Conservation (phyloP, 768 basidiomycete genomes). For the Postia placenta region DNA sequence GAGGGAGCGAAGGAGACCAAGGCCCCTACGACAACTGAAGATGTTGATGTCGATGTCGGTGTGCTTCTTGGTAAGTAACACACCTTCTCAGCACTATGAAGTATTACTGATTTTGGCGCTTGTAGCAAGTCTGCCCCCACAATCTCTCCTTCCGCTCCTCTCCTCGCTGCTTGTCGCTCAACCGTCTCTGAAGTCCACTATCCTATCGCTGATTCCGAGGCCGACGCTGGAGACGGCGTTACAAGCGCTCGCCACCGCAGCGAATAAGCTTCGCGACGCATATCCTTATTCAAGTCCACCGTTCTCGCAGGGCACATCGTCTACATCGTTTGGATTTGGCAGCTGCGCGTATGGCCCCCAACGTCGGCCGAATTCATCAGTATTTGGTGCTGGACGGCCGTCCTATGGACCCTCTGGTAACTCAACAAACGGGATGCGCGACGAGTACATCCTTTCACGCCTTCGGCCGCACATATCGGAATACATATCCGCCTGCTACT, state of each 20-base stretch:
- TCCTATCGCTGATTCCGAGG: conserved; percentile 78
- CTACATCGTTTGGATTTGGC: conserved; percentile 29
- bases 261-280: conserved; percentile 72
- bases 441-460: conserved; percentile 71
- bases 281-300: conserved; percentile 69
- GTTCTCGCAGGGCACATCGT: conserved; percentile 25
- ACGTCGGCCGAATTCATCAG: too few species aligned
- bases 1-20: conserved; percentile 45
- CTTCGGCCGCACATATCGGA: conserved; percentile 71
- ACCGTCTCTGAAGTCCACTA: conserved; percentile 63
- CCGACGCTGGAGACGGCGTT: conserved; percentile 73
- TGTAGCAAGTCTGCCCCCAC: conserved; percentile 73
- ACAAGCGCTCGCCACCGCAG: conserved; percentile 60
- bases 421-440: conserved; percentile 54
- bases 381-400: conserved; percentile 21
- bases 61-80: conserved; percentile 63
- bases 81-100: background rate
- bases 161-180: conserved; percentile 61
- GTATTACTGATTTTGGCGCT: conserved; percentile 1
- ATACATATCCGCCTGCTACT: conserved; percentile 69
- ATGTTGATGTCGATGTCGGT: conserved; percentile 72
- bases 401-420: conserved; percentile 1
- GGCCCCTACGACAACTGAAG: conserved; percentile 30
- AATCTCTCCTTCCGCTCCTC: conserved; percentile 70
- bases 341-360: conserved; percentile 7